phyloP scores from a whole-genome alignment of 768 basidiomycete species.

The Pulveroboletus ravenelii region DNA sequence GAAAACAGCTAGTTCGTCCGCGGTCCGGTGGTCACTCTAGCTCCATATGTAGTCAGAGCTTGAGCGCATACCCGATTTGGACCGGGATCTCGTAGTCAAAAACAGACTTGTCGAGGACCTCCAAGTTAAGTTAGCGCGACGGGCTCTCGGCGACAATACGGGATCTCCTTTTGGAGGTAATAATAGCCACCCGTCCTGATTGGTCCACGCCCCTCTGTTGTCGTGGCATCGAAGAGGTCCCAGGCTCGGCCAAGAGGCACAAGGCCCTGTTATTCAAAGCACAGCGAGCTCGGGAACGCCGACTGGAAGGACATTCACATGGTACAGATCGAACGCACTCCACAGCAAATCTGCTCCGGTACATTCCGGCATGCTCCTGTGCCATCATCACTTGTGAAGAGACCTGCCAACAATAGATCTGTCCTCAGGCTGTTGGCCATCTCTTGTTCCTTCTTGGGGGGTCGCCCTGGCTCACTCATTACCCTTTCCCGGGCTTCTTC shows the following conservation, averaged over 20 bases:
- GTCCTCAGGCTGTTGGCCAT: slow-evolving; percentile 1
- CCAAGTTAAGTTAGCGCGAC: slow-evolving; percentile 3
- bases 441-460: slow-evolving; percentile 10
- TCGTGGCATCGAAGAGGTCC: slow-evolving; percentile 11
- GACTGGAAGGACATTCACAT: slow-evolving; percentile 2
- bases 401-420: slow-evolving; percentile 2
- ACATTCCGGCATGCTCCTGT: slow-evolving; percentile 18
- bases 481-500: slow-evolving; percentile 18
- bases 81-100: slow-evolving; percentile 22
- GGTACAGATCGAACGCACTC: not conserved
- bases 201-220: slow-evolving; percentile 11
- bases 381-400: slow-evolving; percentile 8
- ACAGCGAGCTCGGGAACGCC: not conserved
- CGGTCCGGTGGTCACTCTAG: slow-evolving; percentile 22
- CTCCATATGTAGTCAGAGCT: slow-evolving; percentile 16
- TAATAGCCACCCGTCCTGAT: slow-evolving; percentile 6
- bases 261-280: not conserved
- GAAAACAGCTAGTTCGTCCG: slow-evolving; percentile 11
- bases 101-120: slow-evolving; percentile 21
- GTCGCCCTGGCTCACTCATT: slow-evolving; percentile 12
- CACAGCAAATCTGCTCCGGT: slow-evolving; percentile 9
- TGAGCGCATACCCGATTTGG: not conserved
- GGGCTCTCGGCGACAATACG: not conserved
- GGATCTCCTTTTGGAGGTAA: slow-evolving; percentile 5
- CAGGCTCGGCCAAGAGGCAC: slow-evolving; percentile 4